Percentiles rank a stretch among this genome's conserved stretches.
phyloP scores from a whole-genome alignment of 2,329 filamentous ascomycete genomes.

The Hypoxylon sp. region DNA sequence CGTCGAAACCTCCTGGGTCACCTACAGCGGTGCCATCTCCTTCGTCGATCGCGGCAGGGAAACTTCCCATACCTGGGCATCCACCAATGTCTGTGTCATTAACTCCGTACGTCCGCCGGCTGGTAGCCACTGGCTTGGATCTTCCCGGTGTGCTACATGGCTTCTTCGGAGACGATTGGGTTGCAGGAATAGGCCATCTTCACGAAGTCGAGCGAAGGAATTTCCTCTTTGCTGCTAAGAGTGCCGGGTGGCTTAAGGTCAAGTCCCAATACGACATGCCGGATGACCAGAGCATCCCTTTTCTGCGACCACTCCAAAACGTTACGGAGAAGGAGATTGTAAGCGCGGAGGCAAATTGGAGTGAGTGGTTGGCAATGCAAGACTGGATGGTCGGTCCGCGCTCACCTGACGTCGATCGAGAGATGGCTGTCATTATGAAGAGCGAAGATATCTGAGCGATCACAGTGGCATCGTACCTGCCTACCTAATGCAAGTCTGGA shows the following conservation, averaged over 20 bases:
- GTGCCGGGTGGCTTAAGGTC: constrained; percentile 87
- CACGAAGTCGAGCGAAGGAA: constrained; percentile 93
- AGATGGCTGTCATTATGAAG: constrained; percentile 52
- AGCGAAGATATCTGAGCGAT: constrained; percentile 48
- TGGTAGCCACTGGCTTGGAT: constrained; percentile 94
- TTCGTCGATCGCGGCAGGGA: constrained; percentile 48
- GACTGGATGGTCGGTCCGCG: constrained; percentile 97
- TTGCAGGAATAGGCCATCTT: constrained; percentile 80
- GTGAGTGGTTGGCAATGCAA: constrained; percentile 95
- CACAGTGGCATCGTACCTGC: constrained; percentile 7
- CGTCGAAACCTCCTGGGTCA: constrained; percentile 55
- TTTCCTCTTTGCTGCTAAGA: constrained; percentile 95
- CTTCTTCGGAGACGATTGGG: constrained; percentile 97
- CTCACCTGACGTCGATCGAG: constrained; percentile 65
- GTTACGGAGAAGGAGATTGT: constrained; percentile 84
- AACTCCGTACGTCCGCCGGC: constrained; percentile 88
- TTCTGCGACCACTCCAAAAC: constrained; percentile 84
- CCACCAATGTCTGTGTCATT: constrained; percentile 71
- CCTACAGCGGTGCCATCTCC: constrained; percentile 53
- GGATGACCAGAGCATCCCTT: constrained; percentile 86
- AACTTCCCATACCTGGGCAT: constrained; percentile 47
- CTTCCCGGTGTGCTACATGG: constrained; percentile 87
- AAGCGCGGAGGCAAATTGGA: constrained; percentile 87
- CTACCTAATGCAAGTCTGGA: constrained; percentile 11
- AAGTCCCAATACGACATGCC: constrained; percentile 93